phyloP scores from a whole-genome alignment of 352 stramenopile species.

The Phytopythium oedochilum region DNA sequence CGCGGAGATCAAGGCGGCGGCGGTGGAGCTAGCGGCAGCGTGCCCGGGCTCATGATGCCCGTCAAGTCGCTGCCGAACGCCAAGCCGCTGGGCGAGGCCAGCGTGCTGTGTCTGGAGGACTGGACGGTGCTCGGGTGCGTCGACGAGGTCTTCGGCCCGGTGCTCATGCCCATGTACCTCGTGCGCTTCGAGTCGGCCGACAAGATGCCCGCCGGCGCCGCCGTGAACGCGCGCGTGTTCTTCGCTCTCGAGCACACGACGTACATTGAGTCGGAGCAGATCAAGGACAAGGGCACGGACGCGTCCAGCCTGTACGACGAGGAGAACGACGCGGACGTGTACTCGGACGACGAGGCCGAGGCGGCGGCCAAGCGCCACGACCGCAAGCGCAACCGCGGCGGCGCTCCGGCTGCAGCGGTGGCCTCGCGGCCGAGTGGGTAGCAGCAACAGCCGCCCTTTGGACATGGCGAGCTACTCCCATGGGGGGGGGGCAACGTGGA shows the following conservation, averaged over 20 bases:
- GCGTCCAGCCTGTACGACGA: conserved; percentile 86
- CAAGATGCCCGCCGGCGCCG: conserved; percentile 56
- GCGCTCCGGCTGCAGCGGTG: not conserved
- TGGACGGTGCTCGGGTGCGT: conserved; percentile 74
- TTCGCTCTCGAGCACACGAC: conserved; percentile 77
- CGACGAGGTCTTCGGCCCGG: conserved; percentile 83
- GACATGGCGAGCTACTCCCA: not conserved
- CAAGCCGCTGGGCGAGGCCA: conserved; percentile 75
- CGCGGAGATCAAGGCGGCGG: conserved; percentile 64
- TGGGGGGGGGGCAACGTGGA: not conserved
- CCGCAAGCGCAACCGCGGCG: conserved; percentile 57
- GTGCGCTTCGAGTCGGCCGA: conserved; percentile 63
- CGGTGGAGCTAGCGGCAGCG: conserved; percentile 67
- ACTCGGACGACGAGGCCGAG: conserved; percentile 83
- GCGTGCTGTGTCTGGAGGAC: conserved; percentile 75
- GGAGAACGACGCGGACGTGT: conserved; percentile 69
- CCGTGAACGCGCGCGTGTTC: conserved; percentile 44
- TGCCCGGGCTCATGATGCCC: conserved; percentile 62
- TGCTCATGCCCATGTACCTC: conserved; percentile 87
- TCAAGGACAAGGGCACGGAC: conserved; percentile 81
- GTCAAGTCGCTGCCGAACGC: conserved; percentile 61
- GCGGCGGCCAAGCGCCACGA: conserved; percentile 61
- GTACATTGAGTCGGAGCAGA: conserved; percentile 71
- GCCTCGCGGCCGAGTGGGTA: not conserved
- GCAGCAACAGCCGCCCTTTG: not conserved